Conservation (phyloP, 495 filamentous ascomycete species). For the Immersiella caudata region DNA sequence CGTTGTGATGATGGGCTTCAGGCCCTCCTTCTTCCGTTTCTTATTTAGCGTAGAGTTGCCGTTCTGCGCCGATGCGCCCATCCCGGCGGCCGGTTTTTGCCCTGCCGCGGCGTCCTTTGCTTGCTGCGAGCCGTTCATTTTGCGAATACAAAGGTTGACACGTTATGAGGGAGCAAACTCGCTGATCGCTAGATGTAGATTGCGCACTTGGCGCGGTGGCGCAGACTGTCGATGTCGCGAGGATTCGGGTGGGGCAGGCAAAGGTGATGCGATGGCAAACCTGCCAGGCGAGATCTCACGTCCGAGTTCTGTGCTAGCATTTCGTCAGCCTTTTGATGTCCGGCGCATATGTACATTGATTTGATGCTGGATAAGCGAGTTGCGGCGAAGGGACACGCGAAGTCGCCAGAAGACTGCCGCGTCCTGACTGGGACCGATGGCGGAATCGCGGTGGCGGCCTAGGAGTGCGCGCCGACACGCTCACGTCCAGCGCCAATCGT, state of each 20-base stretch:
- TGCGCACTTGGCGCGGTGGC: neutral
- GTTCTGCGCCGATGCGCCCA: conserved; percentile 33
- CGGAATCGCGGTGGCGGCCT: conserved; percentile 25
- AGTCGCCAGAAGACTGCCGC: conserved; percentile 25
- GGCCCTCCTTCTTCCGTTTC: conserved; percentile 85
- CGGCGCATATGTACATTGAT: conserved; percentile 20
- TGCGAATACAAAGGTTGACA: conserved; percentile 14
- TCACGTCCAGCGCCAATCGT: conserved; percentile 5
- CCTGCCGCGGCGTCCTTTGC: conserved; percentile 29
- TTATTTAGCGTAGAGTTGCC: conserved; percentile 59
- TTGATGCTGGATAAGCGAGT: conserved; percentile 23
- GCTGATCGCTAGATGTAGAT: conserved; percentile 7
- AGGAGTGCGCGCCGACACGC: neutral
- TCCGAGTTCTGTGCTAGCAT: conserved; percentile 13
- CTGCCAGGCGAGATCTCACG: conserved; percentile 11
- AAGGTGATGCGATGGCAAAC: conserved; percentile 2
- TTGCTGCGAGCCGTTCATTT: conserved; percentile 41
- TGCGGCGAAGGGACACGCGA: conserved; percentile 16
- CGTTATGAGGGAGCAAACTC: conserved; percentile 1
- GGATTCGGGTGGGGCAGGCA: neutral
- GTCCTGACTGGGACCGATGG: conserved; percentile 21
- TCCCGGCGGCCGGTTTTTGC: conserved; percentile 33
- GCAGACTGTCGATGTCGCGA: conserved; percentile 2
- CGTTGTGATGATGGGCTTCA: conserved; percentile 89
- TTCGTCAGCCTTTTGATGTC: conserved; percentile 26